Evolutionary conservation across 441 rosid species (phyloP).

Genomic region (Erysimum pusillum): DNA sequence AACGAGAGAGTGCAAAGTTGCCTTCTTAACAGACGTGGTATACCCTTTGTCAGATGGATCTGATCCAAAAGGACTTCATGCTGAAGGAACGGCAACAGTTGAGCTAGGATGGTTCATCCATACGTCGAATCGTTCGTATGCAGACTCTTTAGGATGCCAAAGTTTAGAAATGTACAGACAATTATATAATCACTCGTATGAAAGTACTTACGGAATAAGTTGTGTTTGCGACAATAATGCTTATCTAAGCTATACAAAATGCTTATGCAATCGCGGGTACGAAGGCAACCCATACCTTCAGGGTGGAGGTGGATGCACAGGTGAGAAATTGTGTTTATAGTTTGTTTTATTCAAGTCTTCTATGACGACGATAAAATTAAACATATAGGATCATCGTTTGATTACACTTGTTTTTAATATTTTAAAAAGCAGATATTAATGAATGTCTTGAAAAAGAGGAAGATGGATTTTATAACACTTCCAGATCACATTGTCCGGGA

Average conservation of each 20-base stretch:
- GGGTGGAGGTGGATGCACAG: slow-evolving; percentile 36
- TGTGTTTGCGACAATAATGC: neutral
- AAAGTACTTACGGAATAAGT: too few species aligned
- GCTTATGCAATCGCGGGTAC: neutral
- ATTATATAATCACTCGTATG: too few species aligned
- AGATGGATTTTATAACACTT: neutral
- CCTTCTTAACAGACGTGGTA: slow-evolving; percentile 18
- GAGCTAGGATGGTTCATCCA: neutral
- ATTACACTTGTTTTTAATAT: neutral
- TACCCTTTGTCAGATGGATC: neutral
- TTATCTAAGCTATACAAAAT: slow-evolving; percentile 2
- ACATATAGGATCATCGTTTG: neutral
- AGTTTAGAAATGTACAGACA: neutral
- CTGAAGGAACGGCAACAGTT: neutral
- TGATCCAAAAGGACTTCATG: neutral
- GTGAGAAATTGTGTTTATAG: slow-evolving; percentile 12
- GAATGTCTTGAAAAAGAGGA: slow-evolving; percentile 34
- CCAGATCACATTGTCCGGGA: too few species aligned
- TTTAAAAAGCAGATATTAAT: slow-evolving; percentile 39
- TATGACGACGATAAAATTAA: too few species aligned
- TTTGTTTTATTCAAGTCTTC: neutral
- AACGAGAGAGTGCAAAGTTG: slow-evolving; percentile 21
- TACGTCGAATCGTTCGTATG: neutral
- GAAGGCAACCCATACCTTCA: slow-evolving; percentile 44
- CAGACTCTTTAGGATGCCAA: neutral